A percentile compares a stretch with the other conserved stretches of the same genome.
phyloP scores from a whole-genome alignment of 2,329 filamentous ascomycete species.

The Stemphylium vesicarium region DNA sequence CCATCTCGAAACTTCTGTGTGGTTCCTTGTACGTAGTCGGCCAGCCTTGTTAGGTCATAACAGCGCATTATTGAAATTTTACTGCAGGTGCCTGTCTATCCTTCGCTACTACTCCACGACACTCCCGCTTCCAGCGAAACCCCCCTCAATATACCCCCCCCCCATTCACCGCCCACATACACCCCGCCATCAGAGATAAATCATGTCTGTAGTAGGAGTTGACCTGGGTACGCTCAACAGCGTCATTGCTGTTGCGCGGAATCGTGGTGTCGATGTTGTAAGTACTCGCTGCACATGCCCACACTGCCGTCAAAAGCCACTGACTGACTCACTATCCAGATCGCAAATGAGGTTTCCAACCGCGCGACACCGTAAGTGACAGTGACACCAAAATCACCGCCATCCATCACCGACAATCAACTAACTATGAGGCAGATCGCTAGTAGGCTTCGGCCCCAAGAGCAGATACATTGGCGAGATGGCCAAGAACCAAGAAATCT shows the following conservation, averaged over 20 bases:
- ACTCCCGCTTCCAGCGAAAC: conserved; percentile 7
- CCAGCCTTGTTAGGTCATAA: conserved; percentile 10
- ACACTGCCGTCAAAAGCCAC: conserved; percentile 6
- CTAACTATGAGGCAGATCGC: conserved; percentile 60
- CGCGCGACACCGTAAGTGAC: conserved; percentile 89
- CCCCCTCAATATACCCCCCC: conserved; percentile 14
- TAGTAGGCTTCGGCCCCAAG: conserved; percentile 95
- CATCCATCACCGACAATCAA: conserved; percentile 15
- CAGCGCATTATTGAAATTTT: conserved; percentile 17
- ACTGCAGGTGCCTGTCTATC: conserved; percentile 8
- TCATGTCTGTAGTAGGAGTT: conserved; percentile 74
- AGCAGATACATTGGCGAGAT: conserved; percentile 91
- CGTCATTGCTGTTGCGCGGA: conserved; percentile 95
- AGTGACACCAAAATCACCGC: conserved; percentile 11
- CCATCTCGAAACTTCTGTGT: conserved; percentile 29
- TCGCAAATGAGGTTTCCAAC: conserved; percentile 99
- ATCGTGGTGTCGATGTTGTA: conserved; percentile 98
- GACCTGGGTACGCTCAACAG: conserved; percentile 98
- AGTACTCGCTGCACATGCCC: conserved; percentile 53
- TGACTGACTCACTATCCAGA: conserved; percentile 61
- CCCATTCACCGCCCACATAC: conserved; percentile 27
- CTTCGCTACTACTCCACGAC: conserved; percentile 14
- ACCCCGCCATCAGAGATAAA: conserved; percentile 47
- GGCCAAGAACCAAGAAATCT: conserved; percentile 98
- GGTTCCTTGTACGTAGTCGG: conserved; percentile 13